Conservation (phyloP, 1,284 basidiomycete species). For the Malassezia dermatis region DNA sequence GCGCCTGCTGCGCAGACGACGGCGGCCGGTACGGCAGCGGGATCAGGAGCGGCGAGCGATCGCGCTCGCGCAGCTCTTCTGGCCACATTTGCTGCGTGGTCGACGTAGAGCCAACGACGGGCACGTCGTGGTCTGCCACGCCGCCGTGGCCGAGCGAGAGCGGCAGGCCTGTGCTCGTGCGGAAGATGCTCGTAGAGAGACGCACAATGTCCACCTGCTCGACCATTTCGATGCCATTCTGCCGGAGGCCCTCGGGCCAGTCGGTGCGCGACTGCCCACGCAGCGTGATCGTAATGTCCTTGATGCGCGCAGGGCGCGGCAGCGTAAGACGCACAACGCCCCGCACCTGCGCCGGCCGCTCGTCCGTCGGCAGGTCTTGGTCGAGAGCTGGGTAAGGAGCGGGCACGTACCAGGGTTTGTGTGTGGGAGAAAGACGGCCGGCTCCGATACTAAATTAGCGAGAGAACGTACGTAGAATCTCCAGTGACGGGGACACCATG, state of each 20-base stretch:
- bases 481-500: conserved; percentile 8
- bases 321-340: conserved; percentile 75
- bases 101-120: not conserved
- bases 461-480: not conserved
- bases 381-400: not conserved
- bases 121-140: not conserved
- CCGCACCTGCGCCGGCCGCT: conserved; percentile 63
- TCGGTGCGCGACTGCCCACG: conserved; percentile 59
- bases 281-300: conserved; percentile 70
- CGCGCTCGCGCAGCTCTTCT: conserved; percentile 1
- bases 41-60: not conserved
- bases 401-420: not conserved
- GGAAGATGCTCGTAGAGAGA: conserved; percentile 65
- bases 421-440: conserved; percentile 32
- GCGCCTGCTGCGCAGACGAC: not conserved
- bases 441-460: conserved; percentile 22
- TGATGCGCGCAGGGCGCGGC: conserved; percentile 71
- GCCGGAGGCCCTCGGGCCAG: conserved; percentile 82
- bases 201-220: conserved; percentile 72
- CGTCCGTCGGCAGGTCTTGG: conserved; percentile 2
- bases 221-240: conserved; percentile 64
- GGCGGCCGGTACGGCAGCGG: not conserved
- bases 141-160: not conserved
- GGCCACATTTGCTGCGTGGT: conserved; percentile 1
- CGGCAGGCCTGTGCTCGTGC: conserved; percentile 48